phyloP scores from a whole-genome alignment of 495 filamentous ascomycete genomes.

The Penicillium verhagenii region DNA sequence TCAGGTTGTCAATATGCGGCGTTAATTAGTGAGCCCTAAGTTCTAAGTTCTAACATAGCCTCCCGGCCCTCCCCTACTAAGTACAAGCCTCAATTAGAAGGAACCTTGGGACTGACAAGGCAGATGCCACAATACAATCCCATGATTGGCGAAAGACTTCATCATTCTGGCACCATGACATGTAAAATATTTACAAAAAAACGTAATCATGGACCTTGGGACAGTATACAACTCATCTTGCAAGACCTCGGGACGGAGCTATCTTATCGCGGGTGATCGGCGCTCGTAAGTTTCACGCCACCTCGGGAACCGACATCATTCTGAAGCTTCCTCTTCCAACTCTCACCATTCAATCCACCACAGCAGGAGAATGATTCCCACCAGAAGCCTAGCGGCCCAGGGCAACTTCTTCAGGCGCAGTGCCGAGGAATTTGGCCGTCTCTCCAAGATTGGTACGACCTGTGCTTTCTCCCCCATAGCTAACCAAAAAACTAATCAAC shows the following conservation, averaged over 20 bases:
- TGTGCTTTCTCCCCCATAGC: background rate
- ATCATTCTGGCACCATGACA: background rate
- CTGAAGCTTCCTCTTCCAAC: slow-evolving; percentile 4
- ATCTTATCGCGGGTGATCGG: slow-evolving; percentile 23
- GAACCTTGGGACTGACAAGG: background rate
- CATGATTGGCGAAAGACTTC: background rate
- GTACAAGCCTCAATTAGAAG: background rate
- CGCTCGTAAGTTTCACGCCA: slow-evolving; percentile 12
- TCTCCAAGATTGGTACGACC: slow-evolving; percentile 50
- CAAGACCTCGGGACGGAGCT: background rate
- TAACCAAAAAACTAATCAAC: slow-evolving; percentile 6
- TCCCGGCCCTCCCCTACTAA: too few relatives aligned
- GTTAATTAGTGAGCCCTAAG: too few relatives aligned
- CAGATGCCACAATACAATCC: background rate
- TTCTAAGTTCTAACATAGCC: too few relatives aligned
- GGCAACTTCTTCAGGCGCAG: slow-evolving; percentile 61
- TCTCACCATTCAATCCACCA: background rate
- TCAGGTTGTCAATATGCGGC: too few relatives aligned
- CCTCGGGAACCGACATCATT: slow-evolving; percentile 16
- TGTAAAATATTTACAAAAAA: background rate
- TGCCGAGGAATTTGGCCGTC: slow-evolving; percentile 63
- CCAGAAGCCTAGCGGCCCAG: slow-evolving; percentile 46
- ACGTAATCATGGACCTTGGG: background rate
- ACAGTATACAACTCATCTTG: background rate
- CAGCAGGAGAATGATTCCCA: slow-evolving; percentile 41